These are phyloP conservation scores for Lathyrus oleraceus DNA, from an alignment of 306 rosid species.

Conservation along the genomic window DNA sequence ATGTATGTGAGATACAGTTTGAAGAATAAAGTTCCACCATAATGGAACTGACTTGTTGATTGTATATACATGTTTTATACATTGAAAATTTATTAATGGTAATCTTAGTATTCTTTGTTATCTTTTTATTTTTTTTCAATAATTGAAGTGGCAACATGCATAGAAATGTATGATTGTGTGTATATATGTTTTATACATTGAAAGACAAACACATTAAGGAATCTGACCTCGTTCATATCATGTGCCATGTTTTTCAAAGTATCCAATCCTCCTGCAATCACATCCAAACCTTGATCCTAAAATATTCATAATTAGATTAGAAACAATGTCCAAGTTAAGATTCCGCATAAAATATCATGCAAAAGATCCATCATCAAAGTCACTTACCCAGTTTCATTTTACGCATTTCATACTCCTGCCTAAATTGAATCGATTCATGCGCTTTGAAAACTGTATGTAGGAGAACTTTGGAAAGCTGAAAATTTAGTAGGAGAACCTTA, in stretches of 20 bases:
- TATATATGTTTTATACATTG: too few species aligned
- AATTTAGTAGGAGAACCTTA: too few species aligned
- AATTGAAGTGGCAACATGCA: background rate
- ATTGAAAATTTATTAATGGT: slow-evolving; percentile 9
- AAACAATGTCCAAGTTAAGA: too few species aligned
- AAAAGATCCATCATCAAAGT: too few species aligned
- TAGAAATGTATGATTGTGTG: background rate
- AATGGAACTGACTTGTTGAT: slow-evolving; percentile 14
- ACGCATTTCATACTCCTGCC: too few species aligned
- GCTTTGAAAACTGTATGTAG: too few species aligned
- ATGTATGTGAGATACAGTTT: slow-evolving; percentile 16
- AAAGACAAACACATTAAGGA: slow-evolving; percentile 28
- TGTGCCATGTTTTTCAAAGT: slow-evolving; percentile 91
- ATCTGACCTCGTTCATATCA: slow-evolving; percentile 89
- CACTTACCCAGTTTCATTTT: too few species aligned
- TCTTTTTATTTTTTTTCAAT: background rate
- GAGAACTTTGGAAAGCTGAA: too few species aligned
- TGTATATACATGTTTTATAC: slow-evolving; percentile 22
- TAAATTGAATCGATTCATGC: too few species aligned
- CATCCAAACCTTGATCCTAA: too few species aligned
- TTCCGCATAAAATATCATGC: too few species aligned
- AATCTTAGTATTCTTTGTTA: background rate
- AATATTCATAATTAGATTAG: too few species aligned
- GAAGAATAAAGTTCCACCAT: slow-evolving; percentile 27
- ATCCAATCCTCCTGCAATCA: slow-evolving; percentile 89